Base-by-base conservation (phyloP, 2,329 filamentous ascomycete genomes). In the Pezicula carpinea region DNA sequence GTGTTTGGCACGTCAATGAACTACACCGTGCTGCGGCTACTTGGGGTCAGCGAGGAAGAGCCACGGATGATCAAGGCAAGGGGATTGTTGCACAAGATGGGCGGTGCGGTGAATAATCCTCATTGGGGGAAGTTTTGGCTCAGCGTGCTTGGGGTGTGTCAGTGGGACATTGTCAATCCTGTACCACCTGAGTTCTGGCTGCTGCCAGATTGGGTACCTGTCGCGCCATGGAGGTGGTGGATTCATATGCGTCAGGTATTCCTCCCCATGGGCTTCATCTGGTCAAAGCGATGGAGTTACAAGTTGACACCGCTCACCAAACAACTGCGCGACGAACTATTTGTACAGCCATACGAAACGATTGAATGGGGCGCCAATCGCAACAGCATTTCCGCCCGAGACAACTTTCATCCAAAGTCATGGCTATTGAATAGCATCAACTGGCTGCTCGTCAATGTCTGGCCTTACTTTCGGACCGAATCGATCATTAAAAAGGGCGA, bases 121-220 rank as follows among this genome's bases (percentile, higher is more conserved):
- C 93, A 97, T 64, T 99, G 93, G 93, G 82, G 82, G n/a, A 99
- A 99, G 64, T 95, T 95, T 66, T 96, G 91, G 90, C 76, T 99
- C 39, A 85, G 85, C 33, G 76, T 95, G 3, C 69, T 99, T 51
- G 90, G 90, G 14, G 79, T 97, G 4, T 83, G 83, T 62, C 73
- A 85, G 22, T 99, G 92, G 90, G 89, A 95, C 46, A 83, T 93
- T 49, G 91, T 97, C 57, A 99, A 97, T 59, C 93, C 93, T 1
- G 83, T 93, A 2, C 93, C 93, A 1, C 88, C 93, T 0, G 93
- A 99, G 70, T 66, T 97, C 38, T 99, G 93, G 93, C 74, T 96
- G 34, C 70, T 96, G 3, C 91, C 91, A 0, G 88, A 96, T 65
- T 96, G 89, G 89, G 77, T 89, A 3, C 91, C 91, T 1, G 77